phyloP scores from a whole-genome alignment of 192 early-diverging fungal genomes.

The Mortierella claussenii region DNA sequence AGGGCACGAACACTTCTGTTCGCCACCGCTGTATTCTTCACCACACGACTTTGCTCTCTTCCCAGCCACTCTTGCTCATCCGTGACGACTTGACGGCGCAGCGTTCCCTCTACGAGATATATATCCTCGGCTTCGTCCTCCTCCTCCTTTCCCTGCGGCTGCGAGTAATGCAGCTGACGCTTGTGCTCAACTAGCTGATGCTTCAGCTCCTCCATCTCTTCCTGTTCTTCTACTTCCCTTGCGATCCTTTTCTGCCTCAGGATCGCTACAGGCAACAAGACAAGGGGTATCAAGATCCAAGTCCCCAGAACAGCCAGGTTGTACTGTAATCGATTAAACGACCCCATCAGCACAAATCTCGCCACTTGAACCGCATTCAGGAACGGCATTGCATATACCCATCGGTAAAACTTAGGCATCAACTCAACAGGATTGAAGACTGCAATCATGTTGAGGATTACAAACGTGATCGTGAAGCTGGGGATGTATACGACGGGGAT shows the following conservation, averaged over 20 bases:
- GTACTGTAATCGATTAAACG: constrained; percentile 42
- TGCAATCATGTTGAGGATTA: constrained; percentile 52
- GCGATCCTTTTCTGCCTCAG: constrained; percentile 37
- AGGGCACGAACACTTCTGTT: no score
- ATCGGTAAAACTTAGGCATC: constrained; percentile 51
- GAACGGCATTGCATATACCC: constrained; percentile 59
- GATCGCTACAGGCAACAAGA: constrained; percentile 32
- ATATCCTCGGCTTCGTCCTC: no score
- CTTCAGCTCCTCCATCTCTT: constrained; percentile 8
- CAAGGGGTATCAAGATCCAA: constrained; percentile 45
- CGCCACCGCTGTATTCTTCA: no score
- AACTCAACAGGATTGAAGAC: constrained; percentile 50
- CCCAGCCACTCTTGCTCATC: no score
- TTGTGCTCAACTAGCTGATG: not conserved
- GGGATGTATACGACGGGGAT: constrained; percentile 47
- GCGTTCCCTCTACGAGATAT: no score
- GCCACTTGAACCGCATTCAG: constrained; percentile 57
- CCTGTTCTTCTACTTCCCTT: not conserved
- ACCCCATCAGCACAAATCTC: constrained; percentile 57
- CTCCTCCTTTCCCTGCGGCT: not conserved
- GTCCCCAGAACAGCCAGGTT: constrained; percentile 53
- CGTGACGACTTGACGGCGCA: no score
- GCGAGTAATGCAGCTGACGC: not conserved
- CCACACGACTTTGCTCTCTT: no score
- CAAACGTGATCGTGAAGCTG: constrained; percentile 40